phyloP scores from a whole-genome alignment of 805 yeast genomes.

The Starmerella ratchasimensis region DNA sequence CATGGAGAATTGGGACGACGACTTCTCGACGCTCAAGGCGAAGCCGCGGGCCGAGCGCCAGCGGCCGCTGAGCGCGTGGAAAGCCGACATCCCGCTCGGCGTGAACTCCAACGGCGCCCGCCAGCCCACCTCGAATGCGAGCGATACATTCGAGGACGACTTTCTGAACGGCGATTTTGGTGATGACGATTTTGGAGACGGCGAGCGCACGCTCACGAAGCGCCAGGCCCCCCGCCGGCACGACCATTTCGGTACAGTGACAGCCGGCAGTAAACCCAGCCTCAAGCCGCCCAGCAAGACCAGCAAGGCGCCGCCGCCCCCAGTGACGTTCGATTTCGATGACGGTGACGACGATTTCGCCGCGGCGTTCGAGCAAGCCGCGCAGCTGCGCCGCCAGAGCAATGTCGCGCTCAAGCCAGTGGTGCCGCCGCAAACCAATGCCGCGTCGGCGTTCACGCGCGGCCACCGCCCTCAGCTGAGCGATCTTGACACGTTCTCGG shows the following conservation, averaged over 20 bases:
- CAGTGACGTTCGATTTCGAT: background rate
- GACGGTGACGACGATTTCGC: constrained; percentile 17
- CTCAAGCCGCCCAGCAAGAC: too few relatives aligned
- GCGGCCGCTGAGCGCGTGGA: constrained; percentile 10
- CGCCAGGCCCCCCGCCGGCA: background rate
- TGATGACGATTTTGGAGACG: too few relatives aligned
- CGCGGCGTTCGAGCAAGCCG: constrained; percentile 13
- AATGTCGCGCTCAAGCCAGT: background rate
- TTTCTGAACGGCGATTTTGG: background rate
- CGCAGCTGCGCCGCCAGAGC: background rate
- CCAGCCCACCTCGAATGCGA: constrained; percentile 9
- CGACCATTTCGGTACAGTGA: too few relatives aligned
- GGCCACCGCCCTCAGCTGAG: too few relatives aligned
- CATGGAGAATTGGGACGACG: constrained; percentile 21
- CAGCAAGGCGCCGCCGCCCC: background rate
- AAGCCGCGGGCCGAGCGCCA: constrained; percentile 2
- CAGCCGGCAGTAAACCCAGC: too few relatives aligned
- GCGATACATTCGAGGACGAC: background rate
- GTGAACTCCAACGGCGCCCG: too few relatives aligned
- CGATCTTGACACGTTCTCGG: constrained; percentile 10
- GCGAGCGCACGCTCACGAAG: background rate
- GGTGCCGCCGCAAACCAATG: background rate
- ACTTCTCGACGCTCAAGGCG: constrained; percentile 17
- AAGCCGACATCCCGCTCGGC: constrained; percentile 11
- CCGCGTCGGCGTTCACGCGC: too few relatives aligned